Conservation (phyloP, 257 asterid genomes). For the Przewalskia tangutica region DNA sequence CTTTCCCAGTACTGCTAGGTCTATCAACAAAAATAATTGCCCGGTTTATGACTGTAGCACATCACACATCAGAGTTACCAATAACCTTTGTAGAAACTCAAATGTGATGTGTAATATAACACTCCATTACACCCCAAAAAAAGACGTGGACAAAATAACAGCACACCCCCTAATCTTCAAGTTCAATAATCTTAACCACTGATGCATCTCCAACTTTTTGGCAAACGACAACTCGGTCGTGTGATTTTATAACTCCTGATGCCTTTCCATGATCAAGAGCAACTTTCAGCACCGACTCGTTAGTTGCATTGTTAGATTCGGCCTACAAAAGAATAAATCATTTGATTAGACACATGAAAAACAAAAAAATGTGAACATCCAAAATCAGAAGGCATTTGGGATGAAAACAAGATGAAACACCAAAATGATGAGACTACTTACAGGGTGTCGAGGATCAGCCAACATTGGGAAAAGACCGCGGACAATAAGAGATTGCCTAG, state of each 20-base stretch:
- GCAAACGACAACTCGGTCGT: conserved; percentile 71
- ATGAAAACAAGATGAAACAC: not conserved
- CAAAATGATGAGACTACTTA: conserved; percentile 25
- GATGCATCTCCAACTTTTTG: conserved; percentile 90
- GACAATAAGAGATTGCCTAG: conserved; percentile 87
- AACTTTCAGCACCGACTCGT: conserved; percentile 65
- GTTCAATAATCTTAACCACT: conserved; percentile 81
- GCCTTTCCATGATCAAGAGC: conserved; percentile 76
- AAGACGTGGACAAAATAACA: not conserved
- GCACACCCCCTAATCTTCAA: conserved; percentile 37
- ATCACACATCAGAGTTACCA: not conserved
- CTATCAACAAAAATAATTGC: not conserved
- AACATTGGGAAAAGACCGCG: conserved; percentile 89
- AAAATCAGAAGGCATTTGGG: not conserved
- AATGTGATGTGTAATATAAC: not conserved
- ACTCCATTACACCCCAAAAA: not conserved
- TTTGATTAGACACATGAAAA: not conserved
- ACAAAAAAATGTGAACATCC: not conserved
- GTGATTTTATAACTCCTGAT: conserved; percentile 58
- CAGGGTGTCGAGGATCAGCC: conserved; percentile 95
- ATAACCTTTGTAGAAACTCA: not conserved
- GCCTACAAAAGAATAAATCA: conserved; percentile 34
- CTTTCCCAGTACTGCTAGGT: not conserved
- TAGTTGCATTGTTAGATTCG: conserved; percentile 49
- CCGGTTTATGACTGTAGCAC: not conserved